Evolutionary conservation across 2,329 filamentous ascomycete genomes (phyloP).

Genomic region (Colletotrichum sp.): DNA sequence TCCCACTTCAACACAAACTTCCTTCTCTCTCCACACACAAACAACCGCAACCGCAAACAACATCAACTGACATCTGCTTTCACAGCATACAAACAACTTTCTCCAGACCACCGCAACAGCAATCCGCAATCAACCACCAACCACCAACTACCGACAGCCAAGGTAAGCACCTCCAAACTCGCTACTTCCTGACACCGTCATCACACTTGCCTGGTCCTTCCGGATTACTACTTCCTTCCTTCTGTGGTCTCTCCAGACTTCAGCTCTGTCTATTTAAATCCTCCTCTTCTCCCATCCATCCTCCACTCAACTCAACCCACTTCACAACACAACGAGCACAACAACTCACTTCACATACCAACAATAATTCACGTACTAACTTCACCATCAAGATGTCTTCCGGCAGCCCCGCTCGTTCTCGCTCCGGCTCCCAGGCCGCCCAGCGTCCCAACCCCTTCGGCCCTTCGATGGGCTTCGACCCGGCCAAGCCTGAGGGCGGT

Average conservation of each 20-base stretch:
- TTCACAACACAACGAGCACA: not conserved
- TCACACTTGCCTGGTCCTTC: not conserved
- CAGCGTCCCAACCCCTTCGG: constrained; percentile 5
- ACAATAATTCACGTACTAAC: not conserved
- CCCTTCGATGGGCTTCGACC: constrained; percentile 45
- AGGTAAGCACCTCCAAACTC: not conserved
- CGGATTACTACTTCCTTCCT: not conserved
- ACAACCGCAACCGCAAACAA: not conserved
- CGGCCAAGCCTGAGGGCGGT: constrained; percentile 38
- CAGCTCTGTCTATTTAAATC: not conserved
- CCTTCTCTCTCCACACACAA: not conserved
- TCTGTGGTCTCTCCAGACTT: not conserved
- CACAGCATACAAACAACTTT: not conserved
- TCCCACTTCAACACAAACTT: not conserved
- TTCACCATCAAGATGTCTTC: not conserved
- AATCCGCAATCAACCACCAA: not conserved
- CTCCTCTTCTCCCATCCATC: not conserved
- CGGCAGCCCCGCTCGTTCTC: not conserved
- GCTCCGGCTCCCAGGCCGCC: constrained; percentile 1
- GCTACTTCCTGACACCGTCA: not conserved
- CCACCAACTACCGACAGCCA: not conserved
- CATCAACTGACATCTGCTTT: not conserved
- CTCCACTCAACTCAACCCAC: not conserved
- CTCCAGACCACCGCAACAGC: not conserved
- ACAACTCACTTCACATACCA: not conserved